Conservation (phyloP, 1,284 basidiomycete species). For the Trametes polyzona region DNA sequence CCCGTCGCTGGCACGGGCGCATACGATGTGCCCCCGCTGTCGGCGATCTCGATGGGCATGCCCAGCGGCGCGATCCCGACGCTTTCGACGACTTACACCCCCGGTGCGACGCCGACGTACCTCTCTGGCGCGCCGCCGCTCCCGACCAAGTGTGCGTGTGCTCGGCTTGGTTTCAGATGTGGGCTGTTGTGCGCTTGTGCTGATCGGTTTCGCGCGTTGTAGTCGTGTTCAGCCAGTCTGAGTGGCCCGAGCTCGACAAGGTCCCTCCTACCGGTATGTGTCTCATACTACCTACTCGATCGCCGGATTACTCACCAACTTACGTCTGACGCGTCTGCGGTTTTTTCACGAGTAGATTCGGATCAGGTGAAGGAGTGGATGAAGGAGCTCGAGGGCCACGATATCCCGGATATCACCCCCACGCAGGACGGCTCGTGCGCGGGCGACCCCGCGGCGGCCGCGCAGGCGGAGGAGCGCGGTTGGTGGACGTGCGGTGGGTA, state of each 20-base stretch:
- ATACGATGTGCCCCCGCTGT: slow-evolving; percentile 51
- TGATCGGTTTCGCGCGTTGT: slow-evolving; percentile 1
- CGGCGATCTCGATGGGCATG: slow-evolving; percentile 72
- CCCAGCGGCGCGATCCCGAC: slow-evolving; percentile 55
- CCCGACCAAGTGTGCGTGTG: slow-evolving; percentile 59
- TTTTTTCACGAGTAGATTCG: slow-evolving; percentile 51
- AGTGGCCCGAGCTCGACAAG: slow-evolving; percentile 75
- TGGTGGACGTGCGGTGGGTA: slow-evolving; percentile 92
- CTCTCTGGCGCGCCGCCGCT: slow-evolving; percentile 66
- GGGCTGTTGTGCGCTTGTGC: slow-evolving; percentile 3
- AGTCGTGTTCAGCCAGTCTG: slow-evolving; percentile 53
- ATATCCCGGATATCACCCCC: slow-evolving; percentile 67
- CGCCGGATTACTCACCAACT: background rate
- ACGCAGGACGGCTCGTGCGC: slow-evolving; percentile 71
- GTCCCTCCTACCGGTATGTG: slow-evolving; percentile 63
- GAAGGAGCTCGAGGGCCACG: slow-evolving; percentile 70
- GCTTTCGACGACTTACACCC: slow-evolving; percentile 53
- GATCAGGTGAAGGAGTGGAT: slow-evolving; percentile 74
- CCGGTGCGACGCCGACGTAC: slow-evolving; percentile 60
- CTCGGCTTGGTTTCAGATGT: background rate
- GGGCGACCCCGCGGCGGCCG: slow-evolving; percentile 59
- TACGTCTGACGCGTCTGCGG: background rate
- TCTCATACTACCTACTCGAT: background rate
- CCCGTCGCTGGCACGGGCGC: slow-evolving; percentile 14
- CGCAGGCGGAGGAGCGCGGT: slow-evolving; percentile 62